Evolutionary conservation across 805 yeast genomes (phyloP), one percentile per base, ranked within the genome.

Genomic region (Myxozyma mucilagina): DNA sequence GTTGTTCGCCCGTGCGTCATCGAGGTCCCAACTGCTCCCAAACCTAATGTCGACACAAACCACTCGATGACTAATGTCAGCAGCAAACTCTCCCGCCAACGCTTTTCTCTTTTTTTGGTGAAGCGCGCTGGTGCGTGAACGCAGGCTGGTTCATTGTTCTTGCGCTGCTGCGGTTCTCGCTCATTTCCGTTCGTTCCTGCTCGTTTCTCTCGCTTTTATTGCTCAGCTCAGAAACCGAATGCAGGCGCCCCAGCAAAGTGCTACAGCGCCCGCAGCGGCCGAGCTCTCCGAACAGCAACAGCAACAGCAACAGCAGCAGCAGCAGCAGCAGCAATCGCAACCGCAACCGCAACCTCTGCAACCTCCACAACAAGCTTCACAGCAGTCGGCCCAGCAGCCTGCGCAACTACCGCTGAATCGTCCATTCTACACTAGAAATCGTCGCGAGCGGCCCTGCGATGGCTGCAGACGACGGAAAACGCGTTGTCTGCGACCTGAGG

Each of bases 391-490:
- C 45, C 45, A 16, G 45, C 45, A 48, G 32, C 43, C 29, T 14
- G 35, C 29, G 53, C 24, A 20, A 10, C 42, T 4, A 31, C 18
- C 42, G 16, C 39, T 20, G 42, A n/a, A 18, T 7, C 41, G 69
- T 11, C 69, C 71, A 4, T 66, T 60, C 34, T 67, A 55, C 54
- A 67, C 69, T 0, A 56, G 71, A 18, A 68, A 68, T 43, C 58
- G 71, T 34, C 58, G 66, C n/a, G 70, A 68, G 16, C 71, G 75
- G 32, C 79, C 79, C 4, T 76, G 79, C 57, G 70, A 73, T 47
- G 74, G 72, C 7, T 76, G 79, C 57, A 65, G 78, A n/a, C 68
- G 72, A 38, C 70, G 79, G 36, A 76, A 75, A 66, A 73, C 74
- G 0, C 70, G 72, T 59, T 75, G 78, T 45, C 60, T 70, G n/a